Evolutionary conservation across 495 filamentous ascomycete species (phyloP), one percentile per base, ranked within the genome.

Genomic region (Aspergillus sparsus): DNA sequence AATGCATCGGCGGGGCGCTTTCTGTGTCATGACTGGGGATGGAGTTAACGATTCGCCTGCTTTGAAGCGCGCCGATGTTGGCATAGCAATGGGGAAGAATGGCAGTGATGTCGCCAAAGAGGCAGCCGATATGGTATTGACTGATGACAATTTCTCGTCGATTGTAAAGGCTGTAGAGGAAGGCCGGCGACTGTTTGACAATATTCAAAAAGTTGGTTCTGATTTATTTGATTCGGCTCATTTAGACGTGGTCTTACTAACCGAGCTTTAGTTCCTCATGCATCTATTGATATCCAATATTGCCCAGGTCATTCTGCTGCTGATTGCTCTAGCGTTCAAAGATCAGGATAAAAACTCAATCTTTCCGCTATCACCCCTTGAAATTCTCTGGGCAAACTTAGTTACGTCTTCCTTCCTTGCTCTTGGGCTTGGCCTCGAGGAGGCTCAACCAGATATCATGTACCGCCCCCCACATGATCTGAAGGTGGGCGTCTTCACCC

Each of bases 31-130:
- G 86, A 89, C 85, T 15, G 87, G 90, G 12, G 91, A 95, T 66
- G 90, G 91, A 6, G 91, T 95, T 50, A 95, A 95, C 64, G 90
- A 95, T 62, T 89, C 89, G 1, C 91, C 91, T 0, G 89, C 88
- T 10, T 77, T 95, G 32, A 88, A 87, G 59, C 77, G 84, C 21
- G 88, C 91, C 4, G 90, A 94, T 63, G 89, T 93, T 7, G 90
- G 90, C 32, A 94, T 94, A 58, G 90, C 90, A 18, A 93, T 93
- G 89, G 90, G 90, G 12, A 83, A 87, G 46, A 78, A 85, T 45
- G 92, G 92, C 5, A 92, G 88, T 27, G 92, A 96, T 62, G 92
- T 96, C n/a, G 92, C 92, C 31, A 95, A 93, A 69, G 89, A 89
- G 36, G 91, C 91, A 2, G 86, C 91, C 5, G 91, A 93, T 69